These are phyloP conservation scores for Typha latifolia DNA, from an alignment of 176 grass and related monocot genomes.

Conservation along the genomic window DNA sequence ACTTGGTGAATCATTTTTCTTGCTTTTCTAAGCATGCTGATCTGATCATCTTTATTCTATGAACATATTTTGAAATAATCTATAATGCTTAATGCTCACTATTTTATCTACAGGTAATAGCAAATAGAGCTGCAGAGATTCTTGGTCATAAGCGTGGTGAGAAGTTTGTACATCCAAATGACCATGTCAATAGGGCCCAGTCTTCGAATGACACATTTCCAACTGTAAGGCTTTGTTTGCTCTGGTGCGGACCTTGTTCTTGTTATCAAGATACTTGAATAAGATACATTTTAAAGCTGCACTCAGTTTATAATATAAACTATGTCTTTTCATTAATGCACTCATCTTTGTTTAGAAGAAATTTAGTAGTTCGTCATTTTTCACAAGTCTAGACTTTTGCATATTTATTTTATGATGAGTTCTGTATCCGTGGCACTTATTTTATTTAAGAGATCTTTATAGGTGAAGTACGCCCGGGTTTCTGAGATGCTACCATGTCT, in stretches of 20 bases:
- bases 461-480: background rate
- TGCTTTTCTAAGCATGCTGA: background rate
- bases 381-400: background rate
- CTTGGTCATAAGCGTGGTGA: slow-evolving; percentile 85
- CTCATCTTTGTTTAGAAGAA: background rate
- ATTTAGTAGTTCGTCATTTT: background rate
- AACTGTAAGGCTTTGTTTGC: slow-evolving; percentile 50
- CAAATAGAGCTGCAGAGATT: slow-evolving; percentile 93
- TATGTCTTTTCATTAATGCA: background rate
- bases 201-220: slow-evolving; percentile 99
- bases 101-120: slow-evolving; percentile 62
- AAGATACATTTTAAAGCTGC: too few relatives aligned
- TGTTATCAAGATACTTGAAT: too few relatives aligned
- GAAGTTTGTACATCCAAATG: slow-evolving; percentile 96
- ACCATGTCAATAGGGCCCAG: slow-evolving; percentile 94
- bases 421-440: background rate
- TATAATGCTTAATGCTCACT: slow-evolving; percentile 20
- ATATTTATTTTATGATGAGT: background rate
- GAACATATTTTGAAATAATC: background rate
- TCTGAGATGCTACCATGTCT: background rate
- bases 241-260: too few relatives aligned
- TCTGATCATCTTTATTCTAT: background rate
- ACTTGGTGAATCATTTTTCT: too few relatives aligned
- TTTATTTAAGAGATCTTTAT: background rate
- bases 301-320: background rate